These are phyloP conservation scores for Colletotrichum zoysiae DNA, from an alignment of 2,329 filamentous ascomycete species.

Conservation along the genomic window DNA sequence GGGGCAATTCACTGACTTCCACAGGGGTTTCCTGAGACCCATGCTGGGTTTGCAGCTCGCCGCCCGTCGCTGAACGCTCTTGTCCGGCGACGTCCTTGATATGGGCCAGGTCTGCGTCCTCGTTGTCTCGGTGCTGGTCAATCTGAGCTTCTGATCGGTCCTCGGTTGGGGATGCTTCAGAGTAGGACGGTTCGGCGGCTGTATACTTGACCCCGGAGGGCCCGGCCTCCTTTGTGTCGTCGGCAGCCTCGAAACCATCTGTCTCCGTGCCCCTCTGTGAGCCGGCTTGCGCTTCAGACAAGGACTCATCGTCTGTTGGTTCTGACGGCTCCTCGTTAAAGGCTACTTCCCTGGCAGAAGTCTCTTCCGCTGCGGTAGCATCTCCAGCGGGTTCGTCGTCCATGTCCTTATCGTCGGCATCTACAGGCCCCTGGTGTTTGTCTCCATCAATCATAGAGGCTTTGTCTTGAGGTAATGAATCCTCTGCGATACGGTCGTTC, in stretches of 20 bases:
- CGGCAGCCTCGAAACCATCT: background rate
- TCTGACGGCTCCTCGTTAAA: background rate
- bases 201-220: background rate
- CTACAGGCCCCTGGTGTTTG: background rate
- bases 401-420: background rate
- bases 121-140: background rate
- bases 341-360: background rate
- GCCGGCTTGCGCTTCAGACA: background rate
- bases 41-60: slow-evolving; percentile 50
- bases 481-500: background rate
- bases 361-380: background rate
- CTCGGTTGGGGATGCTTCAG: background rate
- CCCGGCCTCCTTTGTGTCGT: background rate
- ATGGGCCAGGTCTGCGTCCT: background rate
- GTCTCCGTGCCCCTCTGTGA: background rate
- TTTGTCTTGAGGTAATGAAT: background rate
- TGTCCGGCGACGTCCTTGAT: background rate
- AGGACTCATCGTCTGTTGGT: background rate
- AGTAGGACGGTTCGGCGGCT: background rate
- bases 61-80: background rate
- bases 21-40: slow-evolving; percentile 42
- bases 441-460: background rate
- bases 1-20: slow-evolving; percentile 36
- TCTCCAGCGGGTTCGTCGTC: background rate
- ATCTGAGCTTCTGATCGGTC: no score